Evolutionary conservation across 345 rosid genomes (phyloP), one percentile per base, ranked within the genome.

Genomic region (Linum tenue): DNA sequence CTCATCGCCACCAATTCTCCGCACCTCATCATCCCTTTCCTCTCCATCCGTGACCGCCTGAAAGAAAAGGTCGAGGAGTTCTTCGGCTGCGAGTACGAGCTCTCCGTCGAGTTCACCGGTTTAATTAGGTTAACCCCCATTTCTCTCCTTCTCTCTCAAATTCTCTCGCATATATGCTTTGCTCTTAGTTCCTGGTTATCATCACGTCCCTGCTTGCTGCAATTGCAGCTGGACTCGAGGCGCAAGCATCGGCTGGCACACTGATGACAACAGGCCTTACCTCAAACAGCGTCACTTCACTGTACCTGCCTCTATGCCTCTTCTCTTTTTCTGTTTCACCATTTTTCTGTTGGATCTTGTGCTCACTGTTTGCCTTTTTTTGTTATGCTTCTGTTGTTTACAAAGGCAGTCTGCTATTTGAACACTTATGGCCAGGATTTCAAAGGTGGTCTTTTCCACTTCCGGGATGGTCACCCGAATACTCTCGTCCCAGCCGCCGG

Each of bases 231-330:
- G 96, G 99, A 77, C 80, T 36, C 78, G 69, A 81, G 96, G 97
- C 80, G 90, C 95, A 5, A 85, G 92, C 81, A 90, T 90, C 64
- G 99, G 96, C 7, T 94, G 97, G 97, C 99, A 92, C 55, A 86
- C 88, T 78, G 99, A 92, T 80, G 97, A 92, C 39, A 90, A 92
- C 75, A 79, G 89, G 74, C 75, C 80, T 7, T 88, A 92, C 80
- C 88, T 92, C 16, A 85, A 79, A 77, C 99, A 92, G 67, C 73
- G 97, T 3, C 81, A 88, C 73, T 92, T 84, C 69, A 70, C 96
- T 72, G 97, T 90, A 63, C 1, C 72, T 50, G 9, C 22, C 40
- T 39, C 22, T 44, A 7, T 59, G 37, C 39, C 12, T 16, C 31
- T n/a, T 67, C 37, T 39, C 44, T 39, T 15, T 16, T 38, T 62